A percentile compares a stretch with the other conserved stretches of the same genome.
phyloP scores from a whole-genome alignment of 805 yeast species.

The Ogataea degrootiae region DNA sequence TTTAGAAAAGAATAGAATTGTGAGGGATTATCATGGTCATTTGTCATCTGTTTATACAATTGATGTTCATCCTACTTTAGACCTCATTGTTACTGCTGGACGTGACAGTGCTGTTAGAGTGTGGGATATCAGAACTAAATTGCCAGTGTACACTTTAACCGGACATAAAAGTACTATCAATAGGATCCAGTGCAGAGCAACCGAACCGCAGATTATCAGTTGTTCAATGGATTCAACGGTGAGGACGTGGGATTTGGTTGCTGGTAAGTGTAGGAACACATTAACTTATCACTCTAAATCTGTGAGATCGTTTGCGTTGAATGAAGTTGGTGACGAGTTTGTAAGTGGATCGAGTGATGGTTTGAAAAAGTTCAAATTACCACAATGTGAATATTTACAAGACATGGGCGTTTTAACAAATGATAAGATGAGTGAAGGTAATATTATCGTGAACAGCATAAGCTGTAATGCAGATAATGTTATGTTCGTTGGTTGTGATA shows the following conservation, averaged over 20 bases:
- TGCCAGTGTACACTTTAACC: conserved; percentile 66
- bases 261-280: conserved; percentile 62
- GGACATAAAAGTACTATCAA: conserved; percentile 82
- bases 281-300: conserved; percentile 83
- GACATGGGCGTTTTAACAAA: conserved; percentile 43
- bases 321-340: conserved; percentile 68
- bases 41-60: conserved; percentile 82
- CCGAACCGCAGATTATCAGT: conserved; percentile 82
- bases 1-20: conserved; percentile 74
- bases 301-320: conserved; percentile 66
- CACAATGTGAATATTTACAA: conserved; percentile 62
- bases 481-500: conserved; percentile 77
- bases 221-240: conserved; percentile 83
- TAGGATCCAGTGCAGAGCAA: conserved; percentile 58
- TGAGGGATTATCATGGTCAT: conserved; percentile 92
- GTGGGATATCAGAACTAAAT: conserved; percentile 88
- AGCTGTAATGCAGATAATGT: conserved; percentile 56
- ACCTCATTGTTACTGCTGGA: conserved; percentile 81
- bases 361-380: conserved; percentile 77
- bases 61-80: conserved; percentile 83
- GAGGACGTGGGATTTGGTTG: conserved; percentile 84
- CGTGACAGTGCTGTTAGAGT: conserved; percentile 80
- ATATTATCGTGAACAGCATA: conserved; percentile 61
- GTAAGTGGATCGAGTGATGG: conserved; percentile 80
- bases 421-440: conserved; percentile 30